Conservation (phyloP, 768 basidiomycete genomes). For the Termitomyces sp. region DNA sequence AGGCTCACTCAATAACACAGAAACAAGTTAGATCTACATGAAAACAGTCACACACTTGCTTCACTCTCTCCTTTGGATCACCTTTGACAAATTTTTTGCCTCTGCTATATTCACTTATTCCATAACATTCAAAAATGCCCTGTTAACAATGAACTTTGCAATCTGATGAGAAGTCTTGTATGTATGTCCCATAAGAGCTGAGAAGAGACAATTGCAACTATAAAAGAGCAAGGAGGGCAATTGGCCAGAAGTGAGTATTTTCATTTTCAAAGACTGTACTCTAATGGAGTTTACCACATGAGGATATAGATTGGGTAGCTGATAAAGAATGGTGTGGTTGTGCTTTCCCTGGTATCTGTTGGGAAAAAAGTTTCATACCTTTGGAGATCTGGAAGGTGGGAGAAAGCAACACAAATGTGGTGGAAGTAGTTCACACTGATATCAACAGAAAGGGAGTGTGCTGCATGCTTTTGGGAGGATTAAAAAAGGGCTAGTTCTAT, state of each 20-base stretch:
- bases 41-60: too few species aligned
- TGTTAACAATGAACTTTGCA: too few species aligned
- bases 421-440: slow-evolving; percentile 15
- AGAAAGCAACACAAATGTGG: slow-evolving; percentile 10
- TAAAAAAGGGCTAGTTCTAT: slow-evolving; percentile 10
- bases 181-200: neutral
- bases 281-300: too few species aligned
- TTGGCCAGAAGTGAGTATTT: too few species aligned
- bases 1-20: neutral
- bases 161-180: neutral
- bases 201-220: too few species aligned
- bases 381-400: slow-evolving; percentile 15
- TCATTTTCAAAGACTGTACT: too few species aligned
- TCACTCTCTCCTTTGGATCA: neutral
- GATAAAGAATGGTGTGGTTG: slow-evolving; percentile 13
- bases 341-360: slow-evolving; percentile 15
- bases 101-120: neutral
- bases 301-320: slow-evolving; percentile 13
- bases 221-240: too few species aligned
- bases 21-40: neutral
- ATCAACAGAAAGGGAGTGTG: slow-evolving; percentile 16
- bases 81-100: neutral
- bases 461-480: slow-evolving; percentile 15
- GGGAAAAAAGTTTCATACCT: slow-evolving; percentile 18
- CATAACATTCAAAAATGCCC: too few species aligned